These are phyloP conservation scores for Neurospora terricola DNA, from an alignment of 495 filamentous ascomycete species.

Conservation along the genomic window DNA sequence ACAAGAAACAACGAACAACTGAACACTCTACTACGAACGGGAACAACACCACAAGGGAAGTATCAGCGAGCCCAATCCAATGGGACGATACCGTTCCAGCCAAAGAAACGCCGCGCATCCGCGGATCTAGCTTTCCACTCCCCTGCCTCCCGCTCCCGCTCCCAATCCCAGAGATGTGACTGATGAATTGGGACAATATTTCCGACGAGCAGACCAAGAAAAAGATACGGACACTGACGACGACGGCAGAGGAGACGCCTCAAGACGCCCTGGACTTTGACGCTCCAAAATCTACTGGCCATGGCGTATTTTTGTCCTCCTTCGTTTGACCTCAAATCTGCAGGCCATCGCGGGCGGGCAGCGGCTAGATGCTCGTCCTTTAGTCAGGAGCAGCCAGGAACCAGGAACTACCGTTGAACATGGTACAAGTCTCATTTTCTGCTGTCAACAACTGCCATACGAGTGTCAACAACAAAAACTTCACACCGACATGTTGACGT, in stretches of 20 bases:
- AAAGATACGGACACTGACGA: background rate
- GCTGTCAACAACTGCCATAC: background rate
- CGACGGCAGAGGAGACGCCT: background rate
- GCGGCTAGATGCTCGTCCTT: constrained; percentile 3
- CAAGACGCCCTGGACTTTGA: background rate
- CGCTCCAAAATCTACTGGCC: background rate
- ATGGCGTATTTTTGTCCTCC: constrained; percentile 5
- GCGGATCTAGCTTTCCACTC: background rate
- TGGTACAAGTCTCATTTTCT: background rate
- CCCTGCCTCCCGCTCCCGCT: background rate
- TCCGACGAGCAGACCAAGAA: background rate
- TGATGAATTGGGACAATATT: background rate
- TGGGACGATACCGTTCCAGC: background rate
- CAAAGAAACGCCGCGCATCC: background rate
- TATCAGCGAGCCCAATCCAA: background rate
- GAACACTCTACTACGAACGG: background rate
- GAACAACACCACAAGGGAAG: background rate
- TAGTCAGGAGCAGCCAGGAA: constrained; percentile 6
- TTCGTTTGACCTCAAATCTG: constrained; percentile 23
- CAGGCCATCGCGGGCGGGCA: constrained; percentile 13
- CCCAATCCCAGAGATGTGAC: background rate
- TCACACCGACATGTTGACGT: constrained; percentile 27
- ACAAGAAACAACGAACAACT: background rate
- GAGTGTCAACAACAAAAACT: background rate
- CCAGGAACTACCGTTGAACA: constrained; percentile 2